Percentiles rank a stretch among this genome's conserved stretches.
phyloP scores from a whole-genome alignment of 2,329 filamentous ascomycete genomes.

The Colletotrichum caudatum region DNA sequence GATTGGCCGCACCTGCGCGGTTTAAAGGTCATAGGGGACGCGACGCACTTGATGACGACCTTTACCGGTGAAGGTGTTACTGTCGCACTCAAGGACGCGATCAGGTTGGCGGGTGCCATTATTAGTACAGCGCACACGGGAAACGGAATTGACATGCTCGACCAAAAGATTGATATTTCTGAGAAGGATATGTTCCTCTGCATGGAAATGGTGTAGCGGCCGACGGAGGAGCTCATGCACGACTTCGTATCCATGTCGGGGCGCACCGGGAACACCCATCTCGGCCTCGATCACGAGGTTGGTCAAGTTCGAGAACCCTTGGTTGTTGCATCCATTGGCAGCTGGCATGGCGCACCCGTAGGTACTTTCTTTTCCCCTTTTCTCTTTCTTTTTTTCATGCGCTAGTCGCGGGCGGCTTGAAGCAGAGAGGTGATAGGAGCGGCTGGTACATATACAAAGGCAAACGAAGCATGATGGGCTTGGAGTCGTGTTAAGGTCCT shows the following conservation, averaged over 20 bases:
- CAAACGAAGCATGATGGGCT: slow-evolving; percentile 22
- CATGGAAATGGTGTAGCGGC: slow-evolving; percentile 52
- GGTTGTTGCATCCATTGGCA: slow-evolving; percentile 49
- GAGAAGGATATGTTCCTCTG: slow-evolving; percentile 56
- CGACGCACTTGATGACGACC: slow-evolving; percentile 70
- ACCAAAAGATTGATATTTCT: slow-evolving; percentile 51
- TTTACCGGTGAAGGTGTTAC: slow-evolving; percentile 72
- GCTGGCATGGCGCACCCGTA: slow-evolving; percentile 47
- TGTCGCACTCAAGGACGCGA: slow-evolving; percentile 65
- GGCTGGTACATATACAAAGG: slow-evolving; percentile 5
- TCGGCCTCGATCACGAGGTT: slow-evolving; percentile 51
- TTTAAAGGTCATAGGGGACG: slow-evolving; percentile 68
- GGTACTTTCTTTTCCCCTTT: too few relatives aligned
- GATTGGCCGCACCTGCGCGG: slow-evolving; percentile 62
- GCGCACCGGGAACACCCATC: slow-evolving; percentile 58
- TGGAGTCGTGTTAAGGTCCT: slow-evolving; percentile 34
- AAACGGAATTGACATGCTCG: slow-evolving; percentile 46
- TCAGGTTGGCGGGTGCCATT: slow-evolving; percentile 61
- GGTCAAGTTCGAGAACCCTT: slow-evolving; percentile 49
- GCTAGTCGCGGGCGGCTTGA: slow-evolving; percentile 36
- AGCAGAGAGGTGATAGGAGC: neutral
- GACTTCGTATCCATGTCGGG: slow-evolving; percentile 62
- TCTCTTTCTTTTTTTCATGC: slow-evolving; percentile 44
- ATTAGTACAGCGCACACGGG: slow-evolving; percentile 46
- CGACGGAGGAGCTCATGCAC: slow-evolving; percentile 59